phyloP scores from a whole-genome alignment of 1,139 yeast genomes.

The Yamadazyma dushanensis region DNA sequence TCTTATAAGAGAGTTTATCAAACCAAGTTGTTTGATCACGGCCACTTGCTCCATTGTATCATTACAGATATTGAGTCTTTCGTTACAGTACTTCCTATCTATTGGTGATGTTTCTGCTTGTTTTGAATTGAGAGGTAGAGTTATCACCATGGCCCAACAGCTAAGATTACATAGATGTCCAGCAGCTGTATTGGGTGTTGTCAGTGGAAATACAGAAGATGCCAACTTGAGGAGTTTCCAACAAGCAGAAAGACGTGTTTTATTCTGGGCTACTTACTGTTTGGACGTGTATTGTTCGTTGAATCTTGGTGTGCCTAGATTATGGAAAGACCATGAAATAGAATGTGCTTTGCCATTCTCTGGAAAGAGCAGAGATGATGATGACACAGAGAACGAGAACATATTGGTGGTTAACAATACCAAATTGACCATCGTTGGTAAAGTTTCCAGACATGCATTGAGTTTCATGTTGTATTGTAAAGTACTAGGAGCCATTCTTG shows the following conservation, averaged over 20 bases:
- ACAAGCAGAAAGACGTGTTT: constrained; percentile 78
- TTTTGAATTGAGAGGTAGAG: constrained; percentile 73
- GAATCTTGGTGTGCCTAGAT: constrained; percentile 78
- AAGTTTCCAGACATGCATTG: constrained; percentile 62
- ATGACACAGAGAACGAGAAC: constrained; percentile 48
- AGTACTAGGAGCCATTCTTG: constrained; percentile 72
- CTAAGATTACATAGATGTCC: constrained; percentile 85
- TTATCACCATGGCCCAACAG: constrained; percentile 83
- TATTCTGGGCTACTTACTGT: constrained; percentile 83
- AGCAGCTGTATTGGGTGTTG: constrained; percentile 66
- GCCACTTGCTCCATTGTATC: constrained; percentile 65
- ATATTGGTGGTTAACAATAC: constrained; percentile 59
- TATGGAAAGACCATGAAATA: constrained; percentile 75
- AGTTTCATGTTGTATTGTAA: constrained; percentile 69
- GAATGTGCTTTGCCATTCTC: constrained; percentile 84
- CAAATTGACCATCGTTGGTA: constrained; percentile 63
- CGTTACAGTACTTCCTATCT: constrained; percentile 69
- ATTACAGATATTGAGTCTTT: constrained; percentile 66
- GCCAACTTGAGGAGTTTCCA: constrained; percentile 53
- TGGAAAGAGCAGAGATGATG: constrained; percentile 49
- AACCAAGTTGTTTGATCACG: constrained; percentile 52
- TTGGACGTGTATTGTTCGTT: constrained; percentile 76
- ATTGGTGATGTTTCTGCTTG: constrained; percentile 74
- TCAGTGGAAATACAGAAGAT: constrained; percentile 48
- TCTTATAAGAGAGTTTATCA: constrained; percentile 53